These are phyloP conservation scores for Chaetomium fimeti DNA, from an alignment of 495 filamentous ascomycete species.

Conservation along the genomic window DNA sequence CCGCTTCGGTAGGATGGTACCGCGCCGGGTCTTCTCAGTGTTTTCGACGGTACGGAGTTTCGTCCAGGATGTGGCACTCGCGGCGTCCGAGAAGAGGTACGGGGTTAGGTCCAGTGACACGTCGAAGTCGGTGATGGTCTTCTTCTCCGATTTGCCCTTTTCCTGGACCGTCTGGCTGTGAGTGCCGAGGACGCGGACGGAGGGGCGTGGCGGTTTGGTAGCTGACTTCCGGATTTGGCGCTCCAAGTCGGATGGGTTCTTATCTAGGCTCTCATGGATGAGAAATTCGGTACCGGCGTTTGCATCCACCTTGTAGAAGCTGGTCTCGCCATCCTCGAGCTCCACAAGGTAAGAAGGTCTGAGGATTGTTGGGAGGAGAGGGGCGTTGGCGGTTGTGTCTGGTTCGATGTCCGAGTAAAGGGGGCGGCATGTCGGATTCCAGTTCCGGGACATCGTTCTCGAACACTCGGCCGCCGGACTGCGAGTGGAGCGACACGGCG, in stretches of 20 bases:
- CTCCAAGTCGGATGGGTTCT: slow-evolving; percentile 44
- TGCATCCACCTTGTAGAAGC: slow-evolving; percentile 19
- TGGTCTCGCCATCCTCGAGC: slow-evolving; percentile 2
- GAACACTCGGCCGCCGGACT: slow-evolving; percentile 26
- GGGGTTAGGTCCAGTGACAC: slow-evolving; percentile 52
- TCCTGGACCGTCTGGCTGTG: slow-evolving; percentile 48
- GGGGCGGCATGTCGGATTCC: slow-evolving; percentile 34
- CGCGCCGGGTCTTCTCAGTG: slow-evolving; percentile 42
- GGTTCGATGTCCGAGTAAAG: slow-evolving; percentile 37
- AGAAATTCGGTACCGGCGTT: slow-evolving; percentile 37
- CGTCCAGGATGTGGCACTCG: slow-evolving; percentile 31
- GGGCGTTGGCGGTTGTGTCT: slow-evolving; percentile 24
- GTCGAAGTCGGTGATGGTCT: slow-evolving; percentile 51
- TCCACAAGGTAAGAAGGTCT: slow-evolving; percentile 7
- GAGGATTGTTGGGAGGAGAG: slow-evolving; percentile 25
- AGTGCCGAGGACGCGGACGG: slow-evolving; percentile 49
- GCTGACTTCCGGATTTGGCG: slow-evolving; percentile 44
- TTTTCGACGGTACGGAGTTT: slow-evolving; percentile 42
- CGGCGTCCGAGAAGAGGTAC: slow-evolving; percentile 46
- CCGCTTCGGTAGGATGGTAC: slow-evolving; percentile 41
- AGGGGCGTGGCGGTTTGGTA: slow-evolving; percentile 46
- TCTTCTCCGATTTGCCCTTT: slow-evolving; percentile 46
- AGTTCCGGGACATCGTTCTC: slow-evolving; percentile 39
- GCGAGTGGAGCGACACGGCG: slow-evolving; percentile 35
- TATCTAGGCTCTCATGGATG: slow-evolving; percentile 42